phyloP scores from a whole-genome alignment of 177 flowering plant species.

The Tripterygium wilfordii region DNA sequence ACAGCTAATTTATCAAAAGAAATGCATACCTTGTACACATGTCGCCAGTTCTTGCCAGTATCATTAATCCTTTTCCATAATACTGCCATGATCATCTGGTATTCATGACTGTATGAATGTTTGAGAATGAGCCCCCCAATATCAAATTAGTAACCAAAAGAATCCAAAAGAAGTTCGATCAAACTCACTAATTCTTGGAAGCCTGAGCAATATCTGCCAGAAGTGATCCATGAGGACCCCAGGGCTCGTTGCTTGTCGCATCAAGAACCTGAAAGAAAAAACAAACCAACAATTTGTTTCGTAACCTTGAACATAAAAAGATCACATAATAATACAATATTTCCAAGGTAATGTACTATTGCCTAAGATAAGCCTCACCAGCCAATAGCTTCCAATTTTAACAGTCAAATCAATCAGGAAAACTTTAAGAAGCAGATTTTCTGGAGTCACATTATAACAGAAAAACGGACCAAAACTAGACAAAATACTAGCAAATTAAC shows the following conservation, averaged over 20 bases:
- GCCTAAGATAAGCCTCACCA: no score
- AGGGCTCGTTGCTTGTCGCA: constrained; percentile 97
- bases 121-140: constrained; percentile 3
- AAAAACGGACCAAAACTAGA: no score
- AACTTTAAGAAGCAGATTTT: no score
- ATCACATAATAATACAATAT: no score
- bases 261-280: constrained; percentile 79
- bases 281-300: no score
- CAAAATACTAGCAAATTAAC: no score
- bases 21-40: constrained; percentile 84
- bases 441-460: no score
- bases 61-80: constrained; percentile 92
- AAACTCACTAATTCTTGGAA: constrained; percentile 75
- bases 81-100: constrained; percentile 91
- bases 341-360: no score
- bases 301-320: no score
- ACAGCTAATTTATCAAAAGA: not conserved
- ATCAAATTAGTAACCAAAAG: constrained; percentile 3
- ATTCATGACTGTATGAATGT: constrained; percentile 65
- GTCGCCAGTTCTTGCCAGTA: constrained; percentile 99
- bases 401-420: not conserved
- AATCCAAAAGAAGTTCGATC: not conserved
- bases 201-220: constrained; percentile 97
- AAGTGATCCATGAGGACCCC: constrained; percentile 98
- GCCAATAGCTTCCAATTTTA: not conserved